Evolutionary conservation across 2,329 filamentous ascomycete species (phyloP), one percentile per base, ranked within the genome.

Genomic region (Rutstroemia sydowiana): DNA sequence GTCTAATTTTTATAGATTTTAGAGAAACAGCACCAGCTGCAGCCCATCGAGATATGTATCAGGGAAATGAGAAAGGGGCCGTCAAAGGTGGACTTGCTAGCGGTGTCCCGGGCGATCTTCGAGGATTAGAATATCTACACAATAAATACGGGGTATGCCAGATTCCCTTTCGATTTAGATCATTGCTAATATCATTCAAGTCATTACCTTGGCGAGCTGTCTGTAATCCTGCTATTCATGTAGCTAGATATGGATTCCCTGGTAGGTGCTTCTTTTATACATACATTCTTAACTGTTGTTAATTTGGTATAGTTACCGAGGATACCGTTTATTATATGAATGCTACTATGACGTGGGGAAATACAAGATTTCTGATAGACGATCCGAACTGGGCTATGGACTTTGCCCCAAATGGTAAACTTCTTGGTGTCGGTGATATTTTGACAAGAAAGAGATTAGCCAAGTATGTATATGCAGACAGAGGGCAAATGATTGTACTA

Each of bases 21-120:
- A 78, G 92, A 43, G 92, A 97, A 68, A 82, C 85, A 0, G 92
- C 92, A 0, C 92, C 92, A 0, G 86, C 84, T 0, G 87, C 88
- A 0, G 87, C 90, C 0, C 83, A 77, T 58, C 75, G 90, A 68
- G 81, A 95, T 62, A 97, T 97, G 92, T 97, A 85, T 67, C 75
- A 79, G 53, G 81, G 82, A 50, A 85, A 93, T 57, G 73, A 77
- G 1, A 68, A 75, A 1, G 81, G 77, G 1, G 90, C 87, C 50
- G 72, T 92, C 1, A 73, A 73, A 26, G 87, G 88, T 2, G 90
- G 89, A 0, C 70, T 95, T 30, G 84, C 87, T 1, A 79, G 79
- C 28, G 86, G 75, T 39, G 78, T 91, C 0, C 87, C 87, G 0
- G 81, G 87, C 3, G 87, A 92, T 69, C 67, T 96, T 10, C 79